Base-by-base conservation (phyloP, 257 asterid species). In the Solanum chmielewskii region DNA sequence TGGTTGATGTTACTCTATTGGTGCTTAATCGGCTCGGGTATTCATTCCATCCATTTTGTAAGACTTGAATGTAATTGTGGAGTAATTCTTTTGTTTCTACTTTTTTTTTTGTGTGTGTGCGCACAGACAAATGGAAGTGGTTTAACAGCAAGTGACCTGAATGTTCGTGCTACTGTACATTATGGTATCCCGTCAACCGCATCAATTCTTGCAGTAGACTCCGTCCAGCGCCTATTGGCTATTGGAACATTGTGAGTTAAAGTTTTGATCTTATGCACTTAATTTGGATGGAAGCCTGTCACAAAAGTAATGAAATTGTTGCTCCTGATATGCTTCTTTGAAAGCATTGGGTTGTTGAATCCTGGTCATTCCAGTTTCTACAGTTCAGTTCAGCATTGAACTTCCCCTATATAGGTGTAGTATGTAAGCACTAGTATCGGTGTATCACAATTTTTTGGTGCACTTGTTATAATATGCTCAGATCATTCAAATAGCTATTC, bases 101-200 rank as follows among this genome's bases (percentile, higher is more conserved):
- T 16, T 9, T 68, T 86, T 59, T 25, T 4, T 49, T 5, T 49
- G 7, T 60, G 69, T 70, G 41, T n/a, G 16, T 70, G 25, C 75
- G 83, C 91, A 89, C 92, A 96, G 98, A 89, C 89, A 56, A 92
- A 84, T 64, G 91, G 87, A 83, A 87, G 93, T 85, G 89, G 81
- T 86, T 81, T 93, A 87, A 88, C 93, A 76, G 76, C 98, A 44
- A 93, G 90, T n/a, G 97, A 95, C 86, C 68, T 96, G 91, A 92
- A 91, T 88, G 69, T 95, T 78, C 94, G 93, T 86, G 85, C 93
- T 85, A 88, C 90, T 90, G 92, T 94, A 85, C 99, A 96, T 89
- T 95, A 96, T 89, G 99, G 99, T 69, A 87, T 96, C 83, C 99
- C 98, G 13, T 91, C 94, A 41, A 93, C 98, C 37, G 94, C 99